Evolutionary conservation across 805 yeast genomes (phyloP), one percentile per base, ranked within the genome.

Genomic region (Wickerhamiella kazuoi): DNA sequence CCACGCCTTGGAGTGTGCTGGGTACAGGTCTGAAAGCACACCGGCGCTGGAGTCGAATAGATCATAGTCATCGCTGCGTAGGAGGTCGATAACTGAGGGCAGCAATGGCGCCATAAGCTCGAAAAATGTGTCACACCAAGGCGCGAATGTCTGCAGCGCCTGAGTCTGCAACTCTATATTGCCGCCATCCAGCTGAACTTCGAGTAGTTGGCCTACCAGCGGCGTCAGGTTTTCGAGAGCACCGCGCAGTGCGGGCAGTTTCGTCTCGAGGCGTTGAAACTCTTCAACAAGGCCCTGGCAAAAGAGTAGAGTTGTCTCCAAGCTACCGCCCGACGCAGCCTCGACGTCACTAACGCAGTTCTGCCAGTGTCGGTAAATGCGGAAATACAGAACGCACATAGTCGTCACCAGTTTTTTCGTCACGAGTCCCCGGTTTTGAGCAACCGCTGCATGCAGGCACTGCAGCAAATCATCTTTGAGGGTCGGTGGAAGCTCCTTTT

Each of bases 361-460:
- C 4, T 39, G 34, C 69, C 74, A 71, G 2, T 42, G 37, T 1
- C 49, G 41, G 32, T 56, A 58, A 41, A 62, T 56, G 35, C 59
- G 55, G 26, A 65, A 55, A 52, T 62, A 77, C 3, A 72, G 50
- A 26, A 71, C 50, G 2, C 75, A 63, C 23, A 76, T 48, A 36
- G 73, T 68, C 5, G 79, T 67, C 38, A 78, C 54, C 38, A 79
- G 52, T 49, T 79, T 79, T 42, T 64, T 67, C 19, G 72, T 55
- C n/a, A 77, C 69, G 47, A 75, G 41, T 20, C 42, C 33, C 11
- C 39, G 44, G 18, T 33, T 21, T 11, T 31, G 28, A 4, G 26
- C 30, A 16, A 38, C 36, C 15, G 49, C 44, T 14, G 14, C 18
- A 11, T 43, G 38, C 21, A 51, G 44, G 44, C 51, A 50, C 16